Percentiles rank a stretch among this genome's conserved stretches.
Conservation (phyloP, 176 grass and related monocot species). For the Neostapfia colusana region DNA sequence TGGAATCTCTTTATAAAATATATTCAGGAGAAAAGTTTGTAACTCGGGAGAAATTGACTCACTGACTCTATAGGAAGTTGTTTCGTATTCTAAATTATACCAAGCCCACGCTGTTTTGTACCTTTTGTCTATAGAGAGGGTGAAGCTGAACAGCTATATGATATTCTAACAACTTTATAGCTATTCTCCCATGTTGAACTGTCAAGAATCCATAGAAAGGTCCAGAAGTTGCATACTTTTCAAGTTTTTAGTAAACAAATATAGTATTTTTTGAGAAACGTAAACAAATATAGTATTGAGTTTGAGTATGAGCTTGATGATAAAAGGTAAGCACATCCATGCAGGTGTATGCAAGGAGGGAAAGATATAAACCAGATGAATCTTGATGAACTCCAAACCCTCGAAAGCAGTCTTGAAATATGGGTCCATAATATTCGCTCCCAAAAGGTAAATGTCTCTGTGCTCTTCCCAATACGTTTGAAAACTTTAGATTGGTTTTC, state of each 20-base stretch:
- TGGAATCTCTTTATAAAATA: not conserved
- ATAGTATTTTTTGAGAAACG: not conserved
- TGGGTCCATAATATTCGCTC: conserved; percentile 63
- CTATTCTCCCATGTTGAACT: conserved; percentile 2
- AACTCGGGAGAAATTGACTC: conserved; percentile 1
- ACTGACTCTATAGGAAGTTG: conserved; percentile 8
- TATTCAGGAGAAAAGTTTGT: not conserved
- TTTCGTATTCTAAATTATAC: not conserved
- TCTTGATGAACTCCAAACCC: conserved; percentile 63
- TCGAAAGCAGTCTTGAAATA: conserved; percentile 76
- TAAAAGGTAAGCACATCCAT: conserved; percentile 21
- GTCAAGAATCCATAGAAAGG: not conserved
- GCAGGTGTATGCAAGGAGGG: conserved; percentile 66
- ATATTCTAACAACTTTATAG: not conserved
- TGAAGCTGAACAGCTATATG: not conserved
- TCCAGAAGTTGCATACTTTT: conserved; percentile 13
- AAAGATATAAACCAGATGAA: conserved; percentile 50
- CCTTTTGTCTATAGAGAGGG: not conserved
- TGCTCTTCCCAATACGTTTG: not conserved
- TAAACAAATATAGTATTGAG: not conserved
- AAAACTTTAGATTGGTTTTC: not conserved
- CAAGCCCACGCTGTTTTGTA: not conserved
- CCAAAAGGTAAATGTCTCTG: conserved; percentile 46
- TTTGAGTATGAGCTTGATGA: conserved; percentile 2
- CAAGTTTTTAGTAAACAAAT: conserved; percentile 1